Evolutionary conservation across 202 grass and related monocot species (phyloP).

Genomic region (Miscanthus sacchariflorus): DNA sequence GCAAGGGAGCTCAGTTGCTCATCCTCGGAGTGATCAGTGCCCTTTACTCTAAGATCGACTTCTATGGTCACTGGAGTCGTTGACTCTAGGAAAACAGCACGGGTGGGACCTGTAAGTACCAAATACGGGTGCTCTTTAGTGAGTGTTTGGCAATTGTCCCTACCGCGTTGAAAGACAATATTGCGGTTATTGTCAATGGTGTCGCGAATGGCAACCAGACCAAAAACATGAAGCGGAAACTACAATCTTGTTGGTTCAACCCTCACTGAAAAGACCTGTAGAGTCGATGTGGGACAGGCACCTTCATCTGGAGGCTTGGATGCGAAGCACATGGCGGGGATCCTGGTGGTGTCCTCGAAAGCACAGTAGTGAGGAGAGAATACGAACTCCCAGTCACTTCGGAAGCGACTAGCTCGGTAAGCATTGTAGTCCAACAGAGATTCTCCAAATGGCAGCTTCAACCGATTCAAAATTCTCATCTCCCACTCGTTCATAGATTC

Average conservation of each 20-base stretch:
- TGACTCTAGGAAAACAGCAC: neutral
- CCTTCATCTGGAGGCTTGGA: too few relatives aligned
- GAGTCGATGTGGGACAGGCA: too few relatives aligned
- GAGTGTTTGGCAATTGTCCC: constrained; percentile 1
- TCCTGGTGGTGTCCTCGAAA: too few relatives aligned
- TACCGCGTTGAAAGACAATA: neutral
- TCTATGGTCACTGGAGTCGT: neutral
- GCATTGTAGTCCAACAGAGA: too few relatives aligned
- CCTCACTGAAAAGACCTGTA: too few relatives aligned
- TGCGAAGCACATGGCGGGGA: too few relatives aligned
- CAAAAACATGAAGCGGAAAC: neutral
- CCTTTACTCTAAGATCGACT: constrained; percentile 25
- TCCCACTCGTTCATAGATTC: too few relatives aligned
- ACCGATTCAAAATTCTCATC: too few relatives aligned
- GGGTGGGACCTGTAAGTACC: constrained; percentile 26
- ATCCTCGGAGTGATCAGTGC: neutral
- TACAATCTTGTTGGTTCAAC: neutral
- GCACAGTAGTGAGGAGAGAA: too few relatives aligned
- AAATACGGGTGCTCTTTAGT: neutral
- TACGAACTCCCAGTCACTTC: too few relatives aligned
- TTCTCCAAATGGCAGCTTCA: too few relatives aligned
- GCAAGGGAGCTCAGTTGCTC: constrained; percentile 1
- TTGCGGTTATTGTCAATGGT: neutral
- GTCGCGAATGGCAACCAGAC: neutral
- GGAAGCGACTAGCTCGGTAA: too few relatives aligned